A percentile compares a stretch with the other conserved stretches of the same genome.
These are phyloP conservation scores for Euphorbia celastroides DNA, from an alignment of 441 rosid species.

Conservation along the genomic window DNA sequence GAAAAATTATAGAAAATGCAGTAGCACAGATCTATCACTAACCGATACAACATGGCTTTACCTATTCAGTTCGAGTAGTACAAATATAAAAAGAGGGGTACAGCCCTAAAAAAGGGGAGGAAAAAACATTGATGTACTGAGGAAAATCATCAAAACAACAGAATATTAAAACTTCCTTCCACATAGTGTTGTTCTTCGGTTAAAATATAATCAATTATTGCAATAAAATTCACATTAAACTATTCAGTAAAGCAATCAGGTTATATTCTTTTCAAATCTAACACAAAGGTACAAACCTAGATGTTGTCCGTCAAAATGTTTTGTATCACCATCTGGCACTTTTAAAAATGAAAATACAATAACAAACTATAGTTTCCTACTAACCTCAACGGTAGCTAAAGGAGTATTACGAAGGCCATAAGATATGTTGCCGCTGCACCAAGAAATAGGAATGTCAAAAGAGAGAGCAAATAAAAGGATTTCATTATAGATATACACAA, in stretches of 20 bases:
- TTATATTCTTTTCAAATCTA: not conserved
- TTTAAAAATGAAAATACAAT: not conserved
- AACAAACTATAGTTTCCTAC: constrained; percentile 9
- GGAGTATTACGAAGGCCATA: constrained; percentile 86
- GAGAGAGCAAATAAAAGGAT: not conserved
- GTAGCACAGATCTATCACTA: not conserved
- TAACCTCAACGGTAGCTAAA: constrained; percentile 61
- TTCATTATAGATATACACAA: not conserved
- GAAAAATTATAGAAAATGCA: not conserved
- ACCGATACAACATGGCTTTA: not conserved
- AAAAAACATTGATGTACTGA: not conserved
- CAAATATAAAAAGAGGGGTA: not conserved
- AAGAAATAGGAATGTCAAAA: constrained; percentile 20
- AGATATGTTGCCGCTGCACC: constrained; percentile 73
- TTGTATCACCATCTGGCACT: not conserved
- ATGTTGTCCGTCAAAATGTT: not conserved
- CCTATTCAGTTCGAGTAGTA: not conserved
- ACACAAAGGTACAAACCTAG: not conserved
- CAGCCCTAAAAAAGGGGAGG: not conserved
- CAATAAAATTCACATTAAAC: not conserved
- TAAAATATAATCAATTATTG: not conserved
- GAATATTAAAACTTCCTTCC: not conserved
- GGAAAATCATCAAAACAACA: not conserved
- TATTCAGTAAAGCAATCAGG: not conserved
- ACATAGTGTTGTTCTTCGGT: not conserved